Percentiles rank a stretch among this genome's conserved stretches.
phyloP scores from a whole-genome alignment of 805 yeast species.

The Kluyveromyces nonfermentans region DNA sequence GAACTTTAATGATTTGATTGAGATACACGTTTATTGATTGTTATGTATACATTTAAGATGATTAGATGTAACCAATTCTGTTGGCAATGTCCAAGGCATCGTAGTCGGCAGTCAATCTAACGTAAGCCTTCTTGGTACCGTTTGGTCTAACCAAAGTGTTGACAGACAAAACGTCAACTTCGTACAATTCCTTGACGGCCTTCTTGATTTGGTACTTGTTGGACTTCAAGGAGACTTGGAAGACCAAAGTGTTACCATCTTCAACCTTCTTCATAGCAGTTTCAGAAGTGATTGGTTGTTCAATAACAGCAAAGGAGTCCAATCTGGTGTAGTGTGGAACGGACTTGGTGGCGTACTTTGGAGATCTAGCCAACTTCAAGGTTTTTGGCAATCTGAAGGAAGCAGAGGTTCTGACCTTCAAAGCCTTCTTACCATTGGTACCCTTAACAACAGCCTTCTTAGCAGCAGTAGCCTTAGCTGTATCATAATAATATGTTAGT shows the following conservation, averaged over 20 bases:
- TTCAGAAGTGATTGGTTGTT: constrained; percentile 94
- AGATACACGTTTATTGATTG: constrained; percentile 5
- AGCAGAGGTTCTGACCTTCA: constrained; percentile 90
- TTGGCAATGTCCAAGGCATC: constrained; percentile 99
- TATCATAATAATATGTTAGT: constrained; percentile 17
- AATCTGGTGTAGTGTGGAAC: constrained; percentile 97
- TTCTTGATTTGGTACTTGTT: constrained; percentile 98
- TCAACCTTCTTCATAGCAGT: constrained; percentile 99
- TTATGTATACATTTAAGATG: constrained; percentile 11
- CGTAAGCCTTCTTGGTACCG: constrained; percentile 99
- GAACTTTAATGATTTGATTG: constrained; percentile 2
- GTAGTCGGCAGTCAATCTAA: constrained; percentile 96
- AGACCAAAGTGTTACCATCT: constrained; percentile 97
- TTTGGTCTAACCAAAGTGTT: constrained; percentile 98
- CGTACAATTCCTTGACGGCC: constrained; percentile 97
- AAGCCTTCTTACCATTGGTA: constrained; percentile 80
- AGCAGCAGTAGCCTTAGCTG: constrained; percentile 87
- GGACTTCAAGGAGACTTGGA: constrained; percentile 94
- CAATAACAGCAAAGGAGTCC: constrained; percentile 90
- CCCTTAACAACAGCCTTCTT: constrained; percentile 99
- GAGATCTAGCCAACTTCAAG: constrained; percentile 84
- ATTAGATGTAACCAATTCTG: constrained; percentile 98
- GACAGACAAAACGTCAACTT: constrained; percentile 86
- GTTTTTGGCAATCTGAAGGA: constrained; percentile 98
- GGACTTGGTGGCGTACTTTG: constrained; percentile 91